Evolutionary conservation across 139 green algal genomes (phyloP).

Genomic region (Closterium sp.): DNA sequence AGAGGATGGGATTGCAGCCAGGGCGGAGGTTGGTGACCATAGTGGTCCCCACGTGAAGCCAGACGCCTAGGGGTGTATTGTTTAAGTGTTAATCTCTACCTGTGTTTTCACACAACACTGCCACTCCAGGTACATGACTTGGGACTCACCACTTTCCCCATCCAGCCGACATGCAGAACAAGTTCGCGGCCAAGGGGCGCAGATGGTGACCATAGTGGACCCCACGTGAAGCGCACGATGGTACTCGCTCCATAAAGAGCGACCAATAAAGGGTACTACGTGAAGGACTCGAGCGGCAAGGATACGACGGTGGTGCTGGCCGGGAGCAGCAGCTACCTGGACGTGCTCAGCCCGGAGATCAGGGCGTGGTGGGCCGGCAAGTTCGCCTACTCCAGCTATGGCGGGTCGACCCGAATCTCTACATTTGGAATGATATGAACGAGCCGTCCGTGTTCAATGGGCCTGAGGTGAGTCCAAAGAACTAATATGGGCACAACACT

Average conservation of each 20-base stretch:
- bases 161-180: constrained; percentile 69
- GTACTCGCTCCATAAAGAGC: constrained; percentile 89
- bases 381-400: constrained; percentile 81
- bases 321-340: constrained; percentile 89
- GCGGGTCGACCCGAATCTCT: constrained; percentile 82
- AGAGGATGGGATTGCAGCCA: neutral
- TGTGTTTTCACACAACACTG: neutral
- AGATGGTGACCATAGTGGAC: constrained; percentile 95
- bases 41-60: neutral
- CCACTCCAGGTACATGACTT: constrained; percentile 87
- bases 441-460: constrained; percentile 99
- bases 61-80: neutral
- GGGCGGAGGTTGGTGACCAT: neutral
- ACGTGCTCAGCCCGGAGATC: constrained; percentile 80
- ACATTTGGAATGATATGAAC: constrained; percentile 99
- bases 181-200: constrained; percentile 46
- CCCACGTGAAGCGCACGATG: constrained; percentile 90
- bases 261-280: constrained; percentile 73
- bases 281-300: constrained; percentile 74
- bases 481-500: no score
- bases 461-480: constrained; percentile 84
- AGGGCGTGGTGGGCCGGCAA: constrained; percentile 87
- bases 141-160: constrained; percentile 88
- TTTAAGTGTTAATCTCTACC: neutral
- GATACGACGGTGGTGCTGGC: constrained; percentile 99